These are phyloP conservation scores for Botrytis hyacinthi DNA, from an alignment of 2,329 filamentous ascomycete species.

Conservation along the genomic window DNA sequence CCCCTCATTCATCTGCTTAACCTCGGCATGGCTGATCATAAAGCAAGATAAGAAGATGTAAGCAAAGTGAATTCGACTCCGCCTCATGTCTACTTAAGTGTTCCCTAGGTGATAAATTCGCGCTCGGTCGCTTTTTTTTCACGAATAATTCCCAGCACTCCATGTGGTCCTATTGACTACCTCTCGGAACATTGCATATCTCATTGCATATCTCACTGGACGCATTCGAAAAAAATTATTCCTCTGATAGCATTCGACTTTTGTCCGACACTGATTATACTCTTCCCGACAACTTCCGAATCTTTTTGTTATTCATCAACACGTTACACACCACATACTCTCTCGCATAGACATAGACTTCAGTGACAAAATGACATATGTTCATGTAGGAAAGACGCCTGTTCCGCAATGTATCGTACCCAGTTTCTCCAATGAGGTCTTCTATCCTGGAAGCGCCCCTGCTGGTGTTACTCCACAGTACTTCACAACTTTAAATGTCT, in stretches of 20 bases:
- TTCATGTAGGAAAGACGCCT: background rate
- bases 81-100: background rate
- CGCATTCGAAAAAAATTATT: background rate
- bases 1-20: background rate
- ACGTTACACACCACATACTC: background rate
- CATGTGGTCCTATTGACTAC: background rate
- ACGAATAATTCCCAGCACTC: background rate
- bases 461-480: background rate
- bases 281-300: background rate
- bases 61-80: background rate
- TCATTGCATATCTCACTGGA: background rate
- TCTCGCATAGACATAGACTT: background rate
- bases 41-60: background rate
- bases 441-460: background rate
- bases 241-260: background rate
- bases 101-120: background rate
- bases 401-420: background rate
- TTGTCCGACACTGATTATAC: background rate
- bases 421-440: background rate
- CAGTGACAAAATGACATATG: background rate
- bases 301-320: background rate
- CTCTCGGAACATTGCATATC: background rate
- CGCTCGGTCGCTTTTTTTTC: background rate
- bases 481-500: background rate
- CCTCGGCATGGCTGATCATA: background rate